Base-by-base conservation (phyloP, 2,329 filamentous ascomycete genomes). In the Colletotrichum chlorophyti region DNA sequence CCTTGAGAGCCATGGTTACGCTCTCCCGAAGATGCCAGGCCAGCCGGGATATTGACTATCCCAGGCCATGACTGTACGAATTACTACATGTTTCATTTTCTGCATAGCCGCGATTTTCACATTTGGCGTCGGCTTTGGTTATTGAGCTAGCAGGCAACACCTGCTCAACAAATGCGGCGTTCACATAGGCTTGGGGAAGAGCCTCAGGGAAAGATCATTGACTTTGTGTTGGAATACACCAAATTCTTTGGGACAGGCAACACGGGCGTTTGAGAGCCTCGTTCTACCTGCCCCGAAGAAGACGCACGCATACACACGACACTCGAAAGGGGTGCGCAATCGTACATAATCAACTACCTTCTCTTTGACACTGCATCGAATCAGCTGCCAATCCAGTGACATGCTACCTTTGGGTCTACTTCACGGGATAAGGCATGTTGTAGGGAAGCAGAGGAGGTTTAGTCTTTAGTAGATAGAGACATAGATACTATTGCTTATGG, bases 1-100 rank as follows among this genome's bases (percentile, higher is more conserved):
- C 14, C 73, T 75, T 2, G 76, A 80, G 68, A 74, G 69, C 32
- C 74, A 74, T 19, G 74, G 75, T 37, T 79, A 83, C 55, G 77
- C 82, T 3, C 71, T 84, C 12, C 81, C 81, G 46, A 83, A 79
- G 67, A 82, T 85, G 82, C 82, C 82, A 4, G 82, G 82, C 11
- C 77, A 81, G 62, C 66, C 77, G n/a, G 82, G 82, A 32, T 84
- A 84, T 68, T 84, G 72, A 68, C 68, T 43, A 29, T 11, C 40
- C 34, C 21, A 43, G 11, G 46, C 24, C 24, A 60, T 23, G 51
- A 60, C 21, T 51, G 29, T 47, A 60, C 58, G 49, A 54, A 51
- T 58, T 38, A 49, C 48, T n/a, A 47, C 37, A 34, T 38, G 42
- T 53, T 49, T 42, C 12, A 53, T 58, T 19, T 53, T 48, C 48